These are phyloP conservation scores for Tolypocladium guangdongense DNA, from an alignment of 2,329 filamentous ascomycete genomes.

Conservation along the genomic window DNA sequence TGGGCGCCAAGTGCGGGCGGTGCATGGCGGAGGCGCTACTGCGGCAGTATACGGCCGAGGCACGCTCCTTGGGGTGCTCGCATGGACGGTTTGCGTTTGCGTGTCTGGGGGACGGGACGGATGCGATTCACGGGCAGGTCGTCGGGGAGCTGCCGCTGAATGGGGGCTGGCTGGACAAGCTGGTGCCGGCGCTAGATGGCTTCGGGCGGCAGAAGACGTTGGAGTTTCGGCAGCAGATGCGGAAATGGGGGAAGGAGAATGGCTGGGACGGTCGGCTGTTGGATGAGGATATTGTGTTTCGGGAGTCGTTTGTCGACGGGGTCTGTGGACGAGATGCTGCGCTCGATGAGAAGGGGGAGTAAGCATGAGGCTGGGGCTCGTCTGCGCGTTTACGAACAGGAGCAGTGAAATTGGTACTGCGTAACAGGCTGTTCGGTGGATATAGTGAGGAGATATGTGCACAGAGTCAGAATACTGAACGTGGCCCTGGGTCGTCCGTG, in stretches of 20 bases:
- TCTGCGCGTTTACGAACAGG: too few species aligned
- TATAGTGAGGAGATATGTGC: too few species aligned
- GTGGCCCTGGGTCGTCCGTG: too few species aligned
- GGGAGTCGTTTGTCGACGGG: not conserved
- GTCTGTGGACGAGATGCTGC: not conserved
- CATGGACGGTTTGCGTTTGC: not conserved
- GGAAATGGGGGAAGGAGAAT: not conserved
- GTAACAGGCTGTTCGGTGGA: too few species aligned
- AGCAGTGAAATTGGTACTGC: too few species aligned
- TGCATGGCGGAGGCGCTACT: not conserved
- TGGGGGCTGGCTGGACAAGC: too few species aligned
- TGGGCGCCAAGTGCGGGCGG: not conserved
- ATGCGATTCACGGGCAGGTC: not conserved
- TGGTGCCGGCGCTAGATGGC: not conserved
- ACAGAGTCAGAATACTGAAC: too few species aligned
- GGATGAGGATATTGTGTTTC: not conserved
- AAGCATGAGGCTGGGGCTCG: too few species aligned
- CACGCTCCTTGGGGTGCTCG: not conserved
- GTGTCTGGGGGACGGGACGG: not conserved
- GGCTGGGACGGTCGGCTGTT: not conserved
- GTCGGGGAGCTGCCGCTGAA: not conserved
- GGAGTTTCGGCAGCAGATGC: not conserved
- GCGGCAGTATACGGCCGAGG: not conserved
- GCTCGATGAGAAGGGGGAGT: too few species aligned
- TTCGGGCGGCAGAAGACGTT: not conserved